A percentile compares a stretch with the other conserved stretches of the same genome.
phyloP scores from a whole-genome alignment of 23 red algal species.

The Gracilaria caudata region DNA sequence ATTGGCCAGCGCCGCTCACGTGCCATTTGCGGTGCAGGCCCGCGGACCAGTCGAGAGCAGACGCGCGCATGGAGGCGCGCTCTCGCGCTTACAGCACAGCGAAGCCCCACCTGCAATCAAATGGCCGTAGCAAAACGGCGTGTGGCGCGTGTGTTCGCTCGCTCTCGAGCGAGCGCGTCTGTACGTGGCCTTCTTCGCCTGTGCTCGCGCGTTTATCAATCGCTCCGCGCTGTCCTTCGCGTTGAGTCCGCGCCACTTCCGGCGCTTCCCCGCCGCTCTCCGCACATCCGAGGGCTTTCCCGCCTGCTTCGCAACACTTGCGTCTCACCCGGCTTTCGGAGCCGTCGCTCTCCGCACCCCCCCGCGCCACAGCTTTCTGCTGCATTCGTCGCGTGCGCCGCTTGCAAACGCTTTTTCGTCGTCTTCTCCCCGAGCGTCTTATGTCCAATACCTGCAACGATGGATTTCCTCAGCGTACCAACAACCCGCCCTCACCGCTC shows the following conservation, averaged over 20 bases:
- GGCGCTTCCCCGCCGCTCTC: background rate
- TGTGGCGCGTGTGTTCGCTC: conserved; percentile 15
- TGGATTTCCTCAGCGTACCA: conserved; percentile 28
- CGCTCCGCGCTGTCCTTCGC: background rate
- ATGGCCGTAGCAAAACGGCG: background rate
- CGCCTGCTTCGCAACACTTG: background rate
- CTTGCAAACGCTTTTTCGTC: background rate
- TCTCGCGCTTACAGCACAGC: conserved; percentile 20
- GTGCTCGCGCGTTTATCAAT: background rate
- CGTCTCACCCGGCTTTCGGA: background rate
- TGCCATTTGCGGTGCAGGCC: background rate
- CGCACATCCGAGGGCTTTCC: background rate
- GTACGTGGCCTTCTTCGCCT: background rate
- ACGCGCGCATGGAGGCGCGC: background rate
- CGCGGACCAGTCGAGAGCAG: conserved; percentile 7
- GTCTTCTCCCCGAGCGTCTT: conserved; percentile 3
- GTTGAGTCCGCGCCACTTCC: background rate
- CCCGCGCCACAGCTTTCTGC: background rate
- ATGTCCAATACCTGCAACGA: conserved; percentile 30
- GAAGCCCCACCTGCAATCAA: background rate
- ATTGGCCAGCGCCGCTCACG: background rate
- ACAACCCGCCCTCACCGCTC: conserved; percentile 38
- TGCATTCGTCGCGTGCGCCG: background rate
- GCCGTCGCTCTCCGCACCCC: background rate
- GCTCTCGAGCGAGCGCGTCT: background rate